Evolutionary conservation across 1,139 yeast species (phyloP), one percentile per base, ranked within the genome.

Genomic region (Scheffersomyces titani): DNA sequence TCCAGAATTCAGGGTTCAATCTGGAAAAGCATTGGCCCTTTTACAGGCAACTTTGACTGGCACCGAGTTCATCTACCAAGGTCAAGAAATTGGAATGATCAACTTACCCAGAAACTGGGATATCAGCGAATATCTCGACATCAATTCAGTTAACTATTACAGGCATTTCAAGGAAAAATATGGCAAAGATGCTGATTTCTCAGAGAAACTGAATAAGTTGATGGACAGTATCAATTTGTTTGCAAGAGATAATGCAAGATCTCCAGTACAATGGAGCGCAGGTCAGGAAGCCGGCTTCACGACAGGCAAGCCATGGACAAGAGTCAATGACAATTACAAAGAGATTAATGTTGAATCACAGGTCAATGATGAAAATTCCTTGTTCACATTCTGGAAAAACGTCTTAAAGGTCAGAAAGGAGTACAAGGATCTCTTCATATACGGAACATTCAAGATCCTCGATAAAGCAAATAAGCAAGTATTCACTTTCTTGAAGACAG

Each of bases 41-140:
- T 57, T 68, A 56, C 66, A 62, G 52, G 52, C 69, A 5, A 46
- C 68, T 2, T 62, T 65, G 56, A 61, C 68, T 9, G 71, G 71
- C 36, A 67, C 71, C 47, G 53, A 63, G 50, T 68, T 65, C 60
- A 61, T 68, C 44, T 68, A 68, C 59, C 71, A 68, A 57, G 71
- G 71, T 21, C 71, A 68, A 55, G 71, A 68, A 53, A 60, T 68
- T 51, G 71, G 70, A 48, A 67, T 68, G 70, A 60, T 61, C 50
- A 68, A 68, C 53, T 58, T 68, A 13, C 68, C 71, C 21, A 52
- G 59, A 47, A 54, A 54, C 21, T 68, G 70, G 70, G 57, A 59
- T 9, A 59, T 66, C 49, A 59, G 56, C 20, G 69, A 66, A 52
- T 68, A 68, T 57, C 57, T 61, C 55, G 71, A 68, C 54, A 64